phyloP scores from a whole-genome alignment of 306 rosid species.

The Hylodesmum podocarpum region DNA sequence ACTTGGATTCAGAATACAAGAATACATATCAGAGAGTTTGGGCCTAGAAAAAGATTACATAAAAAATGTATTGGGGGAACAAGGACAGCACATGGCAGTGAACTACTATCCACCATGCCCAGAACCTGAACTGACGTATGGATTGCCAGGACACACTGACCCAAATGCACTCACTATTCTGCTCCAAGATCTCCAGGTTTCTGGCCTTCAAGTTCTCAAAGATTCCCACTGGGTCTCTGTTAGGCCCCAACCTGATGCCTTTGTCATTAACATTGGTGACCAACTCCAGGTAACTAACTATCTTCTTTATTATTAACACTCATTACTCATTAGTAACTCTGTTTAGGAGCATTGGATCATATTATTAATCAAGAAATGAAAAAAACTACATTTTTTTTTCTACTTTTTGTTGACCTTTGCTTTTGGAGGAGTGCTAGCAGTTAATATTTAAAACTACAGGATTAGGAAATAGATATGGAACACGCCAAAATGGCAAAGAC shows the following conservation, averaged over 20 bases:
- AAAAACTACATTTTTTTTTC: too few relatives aligned
- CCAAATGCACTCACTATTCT: constrained; percentile 92
- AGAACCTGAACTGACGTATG: constrained; percentile 85
- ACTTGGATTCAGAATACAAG: constrained; percentile 62
- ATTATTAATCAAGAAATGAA: too few relatives aligned
- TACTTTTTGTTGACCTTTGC: too few relatives aligned
- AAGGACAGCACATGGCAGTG: constrained; percentile 97
- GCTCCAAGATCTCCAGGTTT: constrained; percentile 64
- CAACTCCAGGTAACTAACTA: constrained; percentile 64
- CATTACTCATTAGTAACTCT: too few relatives aligned
- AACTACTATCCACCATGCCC: constrained; percentile 94
- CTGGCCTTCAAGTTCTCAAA: constrained; percentile 88
- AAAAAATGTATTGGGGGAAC: constrained; percentile 58
- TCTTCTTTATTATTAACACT: neutral
- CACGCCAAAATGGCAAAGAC: too few relatives aligned
- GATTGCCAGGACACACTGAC: constrained; percentile 90
- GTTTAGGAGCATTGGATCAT: too few relatives aligned
- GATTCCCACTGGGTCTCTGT: constrained; percentile 80
- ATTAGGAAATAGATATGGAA: too few relatives aligned
- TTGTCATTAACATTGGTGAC: constrained; percentile 84
- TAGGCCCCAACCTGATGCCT: constrained; percentile 76
- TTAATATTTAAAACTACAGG: too few relatives aligned
- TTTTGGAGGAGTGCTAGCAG: too few relatives aligned
- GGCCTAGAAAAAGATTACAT: constrained; percentile 67
- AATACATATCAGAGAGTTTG: constrained; percentile 74